Evolutionary conservation across 805 yeast species (phyloP), one percentile per base, ranked within the genome.

Genomic region (Hanseniaspora pseudoguilliermondii): DNA sequence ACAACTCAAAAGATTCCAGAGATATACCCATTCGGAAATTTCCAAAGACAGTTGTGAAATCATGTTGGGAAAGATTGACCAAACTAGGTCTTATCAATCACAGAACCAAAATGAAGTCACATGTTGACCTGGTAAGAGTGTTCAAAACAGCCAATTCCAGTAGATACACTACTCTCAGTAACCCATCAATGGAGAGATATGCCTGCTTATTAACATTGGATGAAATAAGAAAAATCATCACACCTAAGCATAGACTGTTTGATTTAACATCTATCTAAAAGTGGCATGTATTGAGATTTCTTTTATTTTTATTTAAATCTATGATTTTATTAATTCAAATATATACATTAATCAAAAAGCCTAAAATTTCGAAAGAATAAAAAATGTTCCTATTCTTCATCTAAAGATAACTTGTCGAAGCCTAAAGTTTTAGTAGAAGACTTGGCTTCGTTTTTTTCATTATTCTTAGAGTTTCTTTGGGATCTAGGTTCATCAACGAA

Each of bases 41-140:
- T n/a, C 25, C 34, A 11, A 34, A 46, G 4, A 36, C n/a, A 36
- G 78, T 82, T 29, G 74, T 88, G 59, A 74, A 78, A 48, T 78
- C 78, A 41, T 78, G 86, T 39, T 89, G 96, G 96, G 93, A 86
- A 60, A 71, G 76, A 1, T 65, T 89, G 35, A 78, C 77, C 59
- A 70, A 70, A n/a, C 60, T 75, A 32, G 83, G 84, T 1, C 64
- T 86, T 6, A 62, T 86, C 13, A 62, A 75, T 5, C 81, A 77
- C 54, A 71, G 70, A 38, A 67, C 73, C 27, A 74, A 74, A 7
- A 65, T 75, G 3, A 74, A 76, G 9, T 66, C 70, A 47, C 71
- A 70, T 51, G 73, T 68, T 54, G 75, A 73, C 55, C 70, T 69
- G 3, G 59, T 57, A n/a, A 68, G 69, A 10, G 71, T 68, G 16